Base-by-base conservation (phyloP, 2,329 filamentous ascomycete species). In the Basipetospora chlamydospora region DNA sequence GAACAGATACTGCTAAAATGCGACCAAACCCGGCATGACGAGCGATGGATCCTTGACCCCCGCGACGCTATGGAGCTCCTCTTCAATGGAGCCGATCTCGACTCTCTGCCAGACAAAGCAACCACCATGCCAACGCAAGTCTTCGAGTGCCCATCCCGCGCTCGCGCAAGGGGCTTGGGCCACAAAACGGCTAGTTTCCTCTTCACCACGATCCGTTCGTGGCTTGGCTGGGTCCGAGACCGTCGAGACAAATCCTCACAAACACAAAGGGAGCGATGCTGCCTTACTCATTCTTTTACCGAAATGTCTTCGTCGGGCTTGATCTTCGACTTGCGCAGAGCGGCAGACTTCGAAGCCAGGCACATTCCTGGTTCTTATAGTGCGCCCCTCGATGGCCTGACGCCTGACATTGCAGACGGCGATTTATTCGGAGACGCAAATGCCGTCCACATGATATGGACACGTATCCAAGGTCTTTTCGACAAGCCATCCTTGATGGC, bases 281-380 rank as follows among this genome's bases (percentile, higher is more conserved):
- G 26, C n/a, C n/a, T 12, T 9, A 28, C 6, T 6, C 26, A 28
- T 13, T 15, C 26, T 6, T 15, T 5, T 12, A 13, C 6, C 7
- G 26, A 8, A 11, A 15, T 23, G 20, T 28, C 7, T 32, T 18
- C 5, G 32, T 29, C 46, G 45, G 0, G 43, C 44, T 20, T 48
- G 45, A 48, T 57, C 1, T 36, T 59, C 3, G 56, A 59, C 33
- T 39, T 59, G 12, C 46, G 56, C 6, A 45, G 47, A 11, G 28
- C 9, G 4, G 12, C 17, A 9, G 36, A 29, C 4, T 44, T 43
- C 34, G 18, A 25, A 10, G 9, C 7, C 8, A 23, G 26, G 11
- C 42, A 44, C 26, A 3, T 44, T 8, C 38, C 36, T 3, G 41
- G 39, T 5, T 38, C 41, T 3, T 26, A 16, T 25, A 28, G n/a